These are phyloP conservation scores for Pseudocercospora crystallina DNA, from an alignment of 2,329 filamentous ascomycete species.

Conservation along the genomic window DNA sequence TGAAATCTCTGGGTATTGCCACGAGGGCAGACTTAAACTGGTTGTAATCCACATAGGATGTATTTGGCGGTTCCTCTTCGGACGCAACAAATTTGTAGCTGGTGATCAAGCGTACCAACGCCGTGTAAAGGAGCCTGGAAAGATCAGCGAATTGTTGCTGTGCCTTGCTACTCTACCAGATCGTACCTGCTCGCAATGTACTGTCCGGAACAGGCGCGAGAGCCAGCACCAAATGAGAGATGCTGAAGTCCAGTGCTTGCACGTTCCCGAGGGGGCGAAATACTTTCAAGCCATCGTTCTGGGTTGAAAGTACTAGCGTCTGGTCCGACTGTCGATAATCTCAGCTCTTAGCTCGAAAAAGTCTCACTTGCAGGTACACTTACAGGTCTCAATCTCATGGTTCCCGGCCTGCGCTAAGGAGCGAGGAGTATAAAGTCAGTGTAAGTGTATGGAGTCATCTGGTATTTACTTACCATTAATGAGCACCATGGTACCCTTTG, in stretches of 20 bases:
- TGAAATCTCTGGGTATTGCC: slow-evolving; percentile 60
- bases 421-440: no score
- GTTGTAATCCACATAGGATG: slow-evolving; percentile 63
- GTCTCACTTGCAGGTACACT: no score
- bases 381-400: slow-evolving; percentile 51
- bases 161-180: no score
- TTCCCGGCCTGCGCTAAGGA: slow-evolving; percentile 50
- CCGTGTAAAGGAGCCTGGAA: slow-evolving; percentile 48
- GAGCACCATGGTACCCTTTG: slow-evolving; percentile 54
- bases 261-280: slow-evolving; percentile 38
- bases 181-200: slow-evolving; percentile 46
- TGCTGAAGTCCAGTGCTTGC: slow-evolving; percentile 38
- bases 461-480: slow-evolving; percentile 43
- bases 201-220: slow-evolving; percentile 54
- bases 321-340: slow-evolving; percentile 36
- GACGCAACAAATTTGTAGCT: slow-evolving; percentile 53
- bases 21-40: slow-evolving; percentile 60
- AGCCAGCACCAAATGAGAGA: slow-evolving; percentile 54
- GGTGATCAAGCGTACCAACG: slow-evolving; percentile 51
- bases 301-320: slow-evolving; percentile 50
- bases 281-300: slow-evolving; percentile 48
- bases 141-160: slow-evolving; percentile 12
- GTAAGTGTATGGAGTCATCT: no score
- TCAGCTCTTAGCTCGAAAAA: no score
- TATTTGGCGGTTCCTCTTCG: slow-evolving; percentile 55